Evolutionary conservation across 2,329 filamentous ascomycete species (phyloP), one percentile per base, ranked within the genome.

Genomic region (Pyrenophora seminiperda): DNA sequence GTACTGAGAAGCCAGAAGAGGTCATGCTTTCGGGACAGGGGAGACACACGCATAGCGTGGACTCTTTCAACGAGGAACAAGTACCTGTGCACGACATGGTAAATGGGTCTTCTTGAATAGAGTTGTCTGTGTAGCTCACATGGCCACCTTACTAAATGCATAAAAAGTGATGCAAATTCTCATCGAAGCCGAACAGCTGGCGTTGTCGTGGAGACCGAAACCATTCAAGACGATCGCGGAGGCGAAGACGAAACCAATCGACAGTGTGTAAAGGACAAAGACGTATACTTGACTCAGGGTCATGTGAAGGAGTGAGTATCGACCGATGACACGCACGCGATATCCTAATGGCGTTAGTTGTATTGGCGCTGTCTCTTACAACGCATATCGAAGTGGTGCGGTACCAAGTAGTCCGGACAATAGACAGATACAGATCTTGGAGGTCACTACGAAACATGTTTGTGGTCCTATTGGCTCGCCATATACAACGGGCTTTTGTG

Each of bases 51-150:
- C 13, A 77, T 56, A 5, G 67, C 66, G 50, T 76, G 74, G 7
- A 68, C 66, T 18, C 75, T 63, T 50, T 77, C 76, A 18, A 76
- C 66, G 1, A 77, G 65, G 48, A 76, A 76, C 4, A 75, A 52
- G 45, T 77, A 76, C 60, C 71, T 72, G 17, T 3, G 3, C 4
- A 10, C 6, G 14, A 15, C 20, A 19, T 10, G 7, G 11, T 40
- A n/a, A 37, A 22, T 39, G 18, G 5, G 9, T 38, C 2, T 17
- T 22, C 3, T 2, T 9, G 6, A 7, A n/a, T 41, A 15, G 11
- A 18, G 7, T 9, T 9, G 13, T 14, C 1, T 9, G 29, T 11
- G 29, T 10, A n/a, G 54, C 60, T 33, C 15, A 61, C 55, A 58
- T 53, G 34, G 49, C 20, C 11, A 53, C 27, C 47, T 63, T 63